Evolutionary conservation across 257 asterid species (phyloP).

Genomic region (Solanum bulbocastanum): DNA sequence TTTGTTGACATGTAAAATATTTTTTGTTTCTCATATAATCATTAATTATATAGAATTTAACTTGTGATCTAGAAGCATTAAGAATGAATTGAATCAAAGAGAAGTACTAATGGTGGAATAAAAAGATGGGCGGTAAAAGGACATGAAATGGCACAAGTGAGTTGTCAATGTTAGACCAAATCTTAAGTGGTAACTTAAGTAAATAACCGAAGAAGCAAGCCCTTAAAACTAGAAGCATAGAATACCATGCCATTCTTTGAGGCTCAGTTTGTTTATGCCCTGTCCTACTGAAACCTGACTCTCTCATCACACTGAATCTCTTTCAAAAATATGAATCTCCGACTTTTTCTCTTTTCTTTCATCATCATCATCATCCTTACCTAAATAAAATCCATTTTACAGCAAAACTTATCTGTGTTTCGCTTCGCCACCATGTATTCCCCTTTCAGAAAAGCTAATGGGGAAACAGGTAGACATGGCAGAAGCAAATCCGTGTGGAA

Average conservation of each 20-base stretch:
- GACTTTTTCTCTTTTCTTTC: not conserved
- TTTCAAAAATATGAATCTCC: not conserved
- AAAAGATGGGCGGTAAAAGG: not conserved
- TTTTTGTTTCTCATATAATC: not conserved
- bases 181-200: not conserved
- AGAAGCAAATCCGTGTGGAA: slow-evolving; percentile 40
- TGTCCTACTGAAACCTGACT: not conserved
- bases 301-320: not conserved
- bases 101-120: not conserved
- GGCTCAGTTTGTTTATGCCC: not conserved
- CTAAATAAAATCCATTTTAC: not conserved
- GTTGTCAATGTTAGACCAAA: not conserved
- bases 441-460: not conserved
- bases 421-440: not conserved
- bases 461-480: slow-evolving; percentile 46
- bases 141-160: not conserved
- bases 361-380: not conserved
- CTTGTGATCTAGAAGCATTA: not conserved
- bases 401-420: not conserved
- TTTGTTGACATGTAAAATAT: no score
- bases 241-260: not conserved
- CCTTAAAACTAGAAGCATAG: not conserved
- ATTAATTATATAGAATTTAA: not conserved
- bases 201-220: not conserved
- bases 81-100: not conserved